Evolutionary conservation across 805 yeast genomes (phyloP).

Genomic region (Kodamaea leandrae): DNA sequence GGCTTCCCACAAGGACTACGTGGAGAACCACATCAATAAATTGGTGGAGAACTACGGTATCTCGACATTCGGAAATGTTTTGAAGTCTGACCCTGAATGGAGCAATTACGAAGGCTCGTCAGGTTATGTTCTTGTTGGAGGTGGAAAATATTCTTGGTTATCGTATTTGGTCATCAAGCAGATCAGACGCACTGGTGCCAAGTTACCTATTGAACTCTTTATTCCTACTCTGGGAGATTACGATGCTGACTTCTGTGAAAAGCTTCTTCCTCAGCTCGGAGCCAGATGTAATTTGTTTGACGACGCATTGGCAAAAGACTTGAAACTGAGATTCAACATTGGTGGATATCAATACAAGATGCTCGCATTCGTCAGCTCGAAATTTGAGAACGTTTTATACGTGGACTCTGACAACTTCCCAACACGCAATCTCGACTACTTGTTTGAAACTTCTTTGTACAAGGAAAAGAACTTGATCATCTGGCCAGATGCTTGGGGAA

Average conservation of each 20-base stretch:
- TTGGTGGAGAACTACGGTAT: conserved; percentile 25
- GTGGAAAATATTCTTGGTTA: conserved; percentile 51
- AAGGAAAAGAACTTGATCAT: conserved; percentile 48
- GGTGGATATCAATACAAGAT: conserved; percentile 52
- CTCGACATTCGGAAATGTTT: conserved; percentile 35
- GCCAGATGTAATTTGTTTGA: conserved; percentile 49
- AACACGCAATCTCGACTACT: conserved; percentile 38
- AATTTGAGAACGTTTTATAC: conserved; percentile 46
- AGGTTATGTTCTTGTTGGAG: conserved; percentile 52
- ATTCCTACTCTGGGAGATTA: conserved; percentile 44
- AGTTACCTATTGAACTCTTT: conserved; percentile 51
- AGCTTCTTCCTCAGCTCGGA: conserved; percentile 39
- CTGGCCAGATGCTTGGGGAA: conserved; percentile 74
- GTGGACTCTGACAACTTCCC: conserved; percentile 54
- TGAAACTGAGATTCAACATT: conserved; percentile 22
- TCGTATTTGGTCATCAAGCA: conserved; percentile 49
- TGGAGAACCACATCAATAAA: conserved; percentile 29
- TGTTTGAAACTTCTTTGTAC: conserved; percentile 46
- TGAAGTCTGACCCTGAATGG: conserved; percentile 41
- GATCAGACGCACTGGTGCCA: conserved; percentile 41
- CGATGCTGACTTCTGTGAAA: conserved; percentile 47
- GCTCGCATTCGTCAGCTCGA: conserved; percentile 62
- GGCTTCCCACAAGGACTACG: conserved; percentile 34
- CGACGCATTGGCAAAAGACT: conserved; percentile 15
- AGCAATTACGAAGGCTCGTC: conserved; percentile 25